These are phyloP conservation scores for Aureobasidium uvarum DNA, from an alignment of 2,329 filamentous ascomycete species.

Conservation along the genomic window DNA sequence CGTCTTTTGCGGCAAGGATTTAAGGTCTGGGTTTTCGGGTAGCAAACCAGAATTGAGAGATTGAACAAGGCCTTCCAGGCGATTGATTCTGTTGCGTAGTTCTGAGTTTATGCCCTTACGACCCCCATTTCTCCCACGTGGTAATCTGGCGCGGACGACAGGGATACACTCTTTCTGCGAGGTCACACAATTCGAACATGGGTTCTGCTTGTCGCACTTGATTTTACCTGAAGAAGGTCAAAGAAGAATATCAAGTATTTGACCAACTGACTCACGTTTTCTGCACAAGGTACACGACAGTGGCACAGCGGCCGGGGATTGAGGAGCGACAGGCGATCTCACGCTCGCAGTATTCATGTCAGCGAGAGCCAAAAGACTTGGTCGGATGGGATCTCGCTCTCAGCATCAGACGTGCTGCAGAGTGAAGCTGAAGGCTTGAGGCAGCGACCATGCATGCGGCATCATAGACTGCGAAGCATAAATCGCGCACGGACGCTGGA, in stretches of 20 bases:
- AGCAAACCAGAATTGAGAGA: conserved; percentile 18
- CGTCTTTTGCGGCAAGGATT: not conserved
- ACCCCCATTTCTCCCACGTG: conserved; percentile 23
- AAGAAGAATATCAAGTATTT: not conserved
- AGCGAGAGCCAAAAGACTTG: not conserved
- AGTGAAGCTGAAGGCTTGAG: not conserved
- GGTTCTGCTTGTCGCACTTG: conserved; percentile 26
- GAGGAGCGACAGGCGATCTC: not conserved
- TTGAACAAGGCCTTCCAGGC: conserved; percentile 23
- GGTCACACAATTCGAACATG: conserved; percentile 19
- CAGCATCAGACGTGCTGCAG: not conserved
- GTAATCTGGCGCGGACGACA: conserved; percentile 22
- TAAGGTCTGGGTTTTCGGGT: not conserved
- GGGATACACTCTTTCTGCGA: conserved; percentile 21
- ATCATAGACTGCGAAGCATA: conserved; percentile 14
- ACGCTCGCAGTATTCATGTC: not conserved
- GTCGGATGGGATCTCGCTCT: not conserved
- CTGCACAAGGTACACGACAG: conserved; percentile 25
- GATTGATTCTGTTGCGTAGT: conserved; percentile 21
- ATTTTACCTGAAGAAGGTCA: conserved; percentile 16
- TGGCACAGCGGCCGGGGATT: conserved; percentile 6
- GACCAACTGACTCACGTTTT: not conserved
- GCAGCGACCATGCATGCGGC: conserved; percentile 1
- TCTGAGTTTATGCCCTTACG: conserved; percentile 20
- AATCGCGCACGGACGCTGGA: not conserved